Percentiles rank a stretch among this genome's conserved stretches.
These are phyloP conservation scores for Megacollybia marginata DNA, from an alignment of 768 basidiomycete species.

Conservation along the genomic window DNA sequence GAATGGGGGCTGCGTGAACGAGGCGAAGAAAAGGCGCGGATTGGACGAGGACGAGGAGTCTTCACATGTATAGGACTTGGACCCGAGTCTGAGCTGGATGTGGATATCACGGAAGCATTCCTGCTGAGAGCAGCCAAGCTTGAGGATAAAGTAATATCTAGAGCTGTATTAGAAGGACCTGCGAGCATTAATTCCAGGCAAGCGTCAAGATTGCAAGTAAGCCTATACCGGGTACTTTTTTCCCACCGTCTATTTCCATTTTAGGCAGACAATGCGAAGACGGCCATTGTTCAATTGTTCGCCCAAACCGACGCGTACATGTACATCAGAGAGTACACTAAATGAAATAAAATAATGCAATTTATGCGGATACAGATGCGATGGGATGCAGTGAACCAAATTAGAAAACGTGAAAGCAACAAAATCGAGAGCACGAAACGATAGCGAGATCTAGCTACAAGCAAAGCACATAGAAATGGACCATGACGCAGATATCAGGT, in stretches of 20 bases:
- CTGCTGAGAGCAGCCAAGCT: constrained; percentile 59
- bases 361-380: constrained; percentile 7
- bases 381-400: constrained; percentile 2
- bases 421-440: constrained; percentile 7
- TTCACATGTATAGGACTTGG: constrained; percentile 24
- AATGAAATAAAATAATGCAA: constrained; percentile 2
- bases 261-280: no score
- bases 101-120: constrained; percentile 72
- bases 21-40: constrained; percentile 61
- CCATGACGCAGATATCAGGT: constrained; percentile 5
- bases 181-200: constrained; percentile 24
- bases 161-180: constrained; percentile 21
- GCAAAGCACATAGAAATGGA: constrained; percentile 14
- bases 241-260: no score
- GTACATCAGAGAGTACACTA: background rate
- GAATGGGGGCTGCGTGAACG: constrained; percentile 47
- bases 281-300: constrained; percentile 4
- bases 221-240: no score
- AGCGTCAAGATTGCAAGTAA: no score
- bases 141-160: constrained; percentile 17
- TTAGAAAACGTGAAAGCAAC: constrained; percentile 1
- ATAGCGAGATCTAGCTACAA: constrained; percentile 7
- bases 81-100: constrained; percentile 49
- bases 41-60: constrained; percentile 44
- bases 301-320: background rate